Percentiles rank a stretch among this genome's conserved stretches.
These are phyloP conservation scores for Vigna hirtella DNA, from an alignment of 306 rosid genomes.

Conservation along the genomic window DNA sequence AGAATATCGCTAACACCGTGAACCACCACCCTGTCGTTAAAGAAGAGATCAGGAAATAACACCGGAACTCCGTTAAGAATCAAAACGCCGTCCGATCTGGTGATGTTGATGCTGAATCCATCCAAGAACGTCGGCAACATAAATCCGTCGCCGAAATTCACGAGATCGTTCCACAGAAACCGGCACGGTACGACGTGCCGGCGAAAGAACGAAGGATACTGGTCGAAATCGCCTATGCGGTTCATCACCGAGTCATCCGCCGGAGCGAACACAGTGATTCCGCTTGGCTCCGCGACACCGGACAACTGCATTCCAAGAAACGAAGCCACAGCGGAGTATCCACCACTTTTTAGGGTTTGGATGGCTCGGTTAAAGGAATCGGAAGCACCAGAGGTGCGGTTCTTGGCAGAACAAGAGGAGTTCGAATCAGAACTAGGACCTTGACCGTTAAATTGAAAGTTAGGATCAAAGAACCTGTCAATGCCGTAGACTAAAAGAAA, in stretches of 20 bases:
- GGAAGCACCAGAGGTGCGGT: conserved; percentile 28
- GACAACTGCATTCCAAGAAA: conserved; percentile 70
- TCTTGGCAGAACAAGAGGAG: conserved; percentile 43
- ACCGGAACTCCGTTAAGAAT: conserved; percentile 67
- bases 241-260: conserved; percentile 55
- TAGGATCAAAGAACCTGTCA: conserved; percentile 62
- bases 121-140: conserved; percentile 62
- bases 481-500: conserved; percentile 62
- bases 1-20: conserved; percentile 74
- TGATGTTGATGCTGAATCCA: conserved; percentile 58
- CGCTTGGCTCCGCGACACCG: conserved; percentile 45
- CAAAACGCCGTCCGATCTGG: conserved; percentile 60
- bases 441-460: conserved; percentile 37
- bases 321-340: conserved; percentile 66
- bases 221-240: conserved; percentile 44
- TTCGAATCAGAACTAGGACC: conserved; percentile 29
- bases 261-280: conserved; percentile 82
- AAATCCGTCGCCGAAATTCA: conserved; percentile 50
- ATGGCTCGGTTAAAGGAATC: conserved; percentile 57
- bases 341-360: conserved; percentile 49
- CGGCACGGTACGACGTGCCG: conserved; percentile 81
- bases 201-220: conserved; percentile 60
- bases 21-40: conserved; percentile 62
- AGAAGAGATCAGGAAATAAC: conserved; percentile 56
- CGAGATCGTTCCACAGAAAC: conserved; percentile 71